Base-by-base conservation (phyloP, 352 stramenopile genomes). In the Phytophthora fragariae region DNA sequence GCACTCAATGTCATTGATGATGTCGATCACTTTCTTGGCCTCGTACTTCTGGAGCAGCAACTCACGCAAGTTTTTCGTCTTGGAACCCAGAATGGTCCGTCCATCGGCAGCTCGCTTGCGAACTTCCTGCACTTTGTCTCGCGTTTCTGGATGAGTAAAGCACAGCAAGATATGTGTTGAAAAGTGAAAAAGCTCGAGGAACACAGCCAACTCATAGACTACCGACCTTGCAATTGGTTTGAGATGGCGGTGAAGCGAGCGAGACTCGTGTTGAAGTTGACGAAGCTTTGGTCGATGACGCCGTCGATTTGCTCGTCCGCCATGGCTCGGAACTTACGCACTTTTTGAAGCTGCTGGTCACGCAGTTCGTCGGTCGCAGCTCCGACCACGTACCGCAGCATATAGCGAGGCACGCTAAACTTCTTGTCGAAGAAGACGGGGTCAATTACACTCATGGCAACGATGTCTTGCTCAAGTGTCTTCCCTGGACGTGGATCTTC, bases 231-330 rank as follows among this genome's bases (percentile, higher is more conserved):
- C 15, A 94, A 72, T 52, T 94, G 89, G 52, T 90, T 87, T 1
- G 86, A 92, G 58, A 94, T 94, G 60, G 75, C 75, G 19, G 85
- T 87, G 75, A 96, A 96, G 46, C 84, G 84, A 72, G 80, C 84
- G 44, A 96, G 84, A 68, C 85, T 94, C 49, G 85, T 92, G 75
- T 96, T 96, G 62, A 95, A 94, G 65, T 94, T 95, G 74, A 81
- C 73, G 55, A 90, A 95, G 73, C 90, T 95, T 61, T 93, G 77
- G 69, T 96, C 89, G 58, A 96, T 88, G 44, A 96, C 89, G 15
- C 83, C 82, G 15, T 90, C 84, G 72, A 95, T 96, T 70, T 96
- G 88, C 19, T 79, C 76, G 75, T 95, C 88, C 14, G 89, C 85
- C 54, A 94, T 82, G 31, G 70, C 76, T 49, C 88, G 88, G 39